phyloP scores from a whole-genome alignment of 2,329 filamentous ascomycete genomes.

The Cadophora sp. region DNA sequence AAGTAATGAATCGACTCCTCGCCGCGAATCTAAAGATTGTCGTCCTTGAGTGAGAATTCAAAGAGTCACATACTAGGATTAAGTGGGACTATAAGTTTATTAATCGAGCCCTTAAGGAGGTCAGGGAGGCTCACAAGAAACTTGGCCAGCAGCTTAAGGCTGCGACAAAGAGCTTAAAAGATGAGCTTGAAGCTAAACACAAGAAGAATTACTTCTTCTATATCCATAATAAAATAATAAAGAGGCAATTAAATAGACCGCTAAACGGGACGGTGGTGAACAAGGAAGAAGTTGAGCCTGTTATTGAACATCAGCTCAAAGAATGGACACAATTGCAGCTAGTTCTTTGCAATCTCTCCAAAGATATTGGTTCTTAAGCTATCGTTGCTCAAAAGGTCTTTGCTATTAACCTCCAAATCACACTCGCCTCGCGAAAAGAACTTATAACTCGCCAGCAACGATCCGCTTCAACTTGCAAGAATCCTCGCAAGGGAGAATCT shows the following conservation, averaged over 20 bases:
- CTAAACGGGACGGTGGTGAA: conserved; percentile 25
- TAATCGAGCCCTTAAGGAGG: conserved; percentile 26
- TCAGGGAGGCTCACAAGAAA: conserved; percentile 22
- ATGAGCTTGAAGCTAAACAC: conserved; percentile 24
- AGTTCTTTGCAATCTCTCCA: conserved; percentile 37
- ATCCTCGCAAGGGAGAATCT: conserved; percentile 26
- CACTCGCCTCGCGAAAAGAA: conserved; percentile 34
- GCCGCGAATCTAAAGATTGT: conserved; percentile 31
- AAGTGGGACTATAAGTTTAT: conserved; percentile 36
- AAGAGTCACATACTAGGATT: conserved; percentile 27
- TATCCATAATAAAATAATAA: conserved; percentile 36
- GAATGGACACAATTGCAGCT: conserved; percentile 34
- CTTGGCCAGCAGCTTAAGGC: conserved; percentile 28
- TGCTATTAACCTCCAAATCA: conserved; percentile 34
- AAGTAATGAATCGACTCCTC: conserved; percentile 26
- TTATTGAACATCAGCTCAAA: conserved; percentile 34
- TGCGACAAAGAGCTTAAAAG: conserved; percentile 30
- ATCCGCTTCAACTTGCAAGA: conserved; percentile 16
- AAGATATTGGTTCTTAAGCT: conserved; percentile 26
- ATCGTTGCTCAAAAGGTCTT: conserved; percentile 33
- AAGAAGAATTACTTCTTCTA: conserved; percentile 34
- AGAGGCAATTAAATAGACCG: too few species aligned
- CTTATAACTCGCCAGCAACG: conserved; percentile 27
- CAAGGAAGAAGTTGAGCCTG: conserved; percentile 25
- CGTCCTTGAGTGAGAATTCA: conserved; percentile 29